Base-by-base conservation (phyloP, 495 filamentous ascomycete genomes). In the Aspergillus diversus region DNA sequence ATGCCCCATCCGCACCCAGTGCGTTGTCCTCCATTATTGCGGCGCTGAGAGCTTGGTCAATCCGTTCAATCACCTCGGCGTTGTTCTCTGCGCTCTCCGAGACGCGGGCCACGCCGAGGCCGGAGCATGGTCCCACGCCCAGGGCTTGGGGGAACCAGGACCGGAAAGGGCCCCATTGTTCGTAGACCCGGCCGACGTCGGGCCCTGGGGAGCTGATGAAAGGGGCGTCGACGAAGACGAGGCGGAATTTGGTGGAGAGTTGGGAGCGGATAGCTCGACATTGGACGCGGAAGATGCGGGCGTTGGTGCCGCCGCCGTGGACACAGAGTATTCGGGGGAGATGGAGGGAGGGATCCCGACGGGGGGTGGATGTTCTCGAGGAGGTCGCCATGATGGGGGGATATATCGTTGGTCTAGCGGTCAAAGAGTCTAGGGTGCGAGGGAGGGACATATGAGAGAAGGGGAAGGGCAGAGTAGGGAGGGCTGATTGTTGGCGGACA, bases 311-410 rank as follows among this genome's bases (percentile, higher is more conserved):
- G 55, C 87, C 87, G 69, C 88, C 87, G 72, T 90, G 87, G 52
- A 90, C 80, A 74, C 86, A 89, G 63, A 90, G 85, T 52, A 91
- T 81, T 46, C 87, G 86, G 12, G 86, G 86, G 34, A 84, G 75
- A 63, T 76, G 68, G 60, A 81, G 43, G 15, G 60, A 51, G 12
- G 43, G 7, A 43, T 43, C 39, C 9, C 39, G 21, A 27, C 21
- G 21, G 21, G 21, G 21, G 21, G 21, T 27, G 21, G 21, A 27
- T 27, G 21, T 27, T 27, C 21, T 27, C 21, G 21, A 1, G 21
- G 21, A 2, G 21, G 21, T 27, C 21, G 21, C 2, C 21, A 27
- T 27, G 21, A 27, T 27, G 21, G 21, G 2, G 21, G 21, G 21
- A 2, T 27, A 2, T 27, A 27, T 27, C 21, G 21, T 27, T 27